These are phyloP conservation scores for Quercus glauca DNA, from an alignment of 306 rosid genomes.

Conservation along the genomic window DNA sequence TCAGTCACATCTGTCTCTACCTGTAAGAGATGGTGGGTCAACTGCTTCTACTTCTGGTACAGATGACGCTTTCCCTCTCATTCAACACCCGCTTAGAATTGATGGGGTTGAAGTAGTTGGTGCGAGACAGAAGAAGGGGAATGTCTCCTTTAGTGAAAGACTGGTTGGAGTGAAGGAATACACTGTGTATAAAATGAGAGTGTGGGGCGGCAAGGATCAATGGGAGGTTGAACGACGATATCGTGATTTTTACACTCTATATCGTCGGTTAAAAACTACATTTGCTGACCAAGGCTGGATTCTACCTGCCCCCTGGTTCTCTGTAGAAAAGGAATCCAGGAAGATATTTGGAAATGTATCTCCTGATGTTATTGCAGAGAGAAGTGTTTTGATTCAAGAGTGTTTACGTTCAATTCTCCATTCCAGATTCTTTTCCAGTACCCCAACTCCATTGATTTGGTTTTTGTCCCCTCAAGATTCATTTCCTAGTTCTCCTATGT, in stretches of 20 bases:
- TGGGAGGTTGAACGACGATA: slow-evolving; percentile 96
- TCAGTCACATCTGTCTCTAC: slow-evolving; percentile 50
- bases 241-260: slow-evolving; percentile 81
- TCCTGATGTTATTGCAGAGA: slow-evolving; percentile 83
- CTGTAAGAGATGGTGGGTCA: slow-evolving; percentile 81
- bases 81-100: slow-evolving; percentile 51
- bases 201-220: slow-evolving; percentile 72
- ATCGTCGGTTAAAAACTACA: slow-evolving; percentile 63
- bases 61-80: slow-evolving; percentile 44
- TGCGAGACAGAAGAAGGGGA: slow-evolving; percentile 95
- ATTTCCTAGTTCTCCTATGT: slow-evolving; percentile 44
- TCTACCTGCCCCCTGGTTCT: slow-evolving; percentile 84
- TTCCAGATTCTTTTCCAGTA: slow-evolving; percentile 53
- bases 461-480: slow-evolving; percentile 87
- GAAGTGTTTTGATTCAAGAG: slow-evolving; percentile 92
- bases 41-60: slow-evolving; percentile 87
- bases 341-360: slow-evolving; percentile 88
- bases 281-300: slow-evolving; percentile 67
- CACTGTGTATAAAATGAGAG: slow-evolving; percentile 80
- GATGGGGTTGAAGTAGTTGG: slow-evolving; percentile 93
- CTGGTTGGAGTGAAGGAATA: slow-evolving; percentile 97
- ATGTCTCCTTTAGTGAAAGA: slow-evolving; percentile 92
- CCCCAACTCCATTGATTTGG: slow-evolving; percentile 65
- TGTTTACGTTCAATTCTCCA: slow-evolving; percentile 71
- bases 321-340: slow-evolving; percentile 76